phyloP scores from a whole-genome alignment of 2,329 filamentous ascomycete species.

The Calonectria pseudoturangicola region DNA sequence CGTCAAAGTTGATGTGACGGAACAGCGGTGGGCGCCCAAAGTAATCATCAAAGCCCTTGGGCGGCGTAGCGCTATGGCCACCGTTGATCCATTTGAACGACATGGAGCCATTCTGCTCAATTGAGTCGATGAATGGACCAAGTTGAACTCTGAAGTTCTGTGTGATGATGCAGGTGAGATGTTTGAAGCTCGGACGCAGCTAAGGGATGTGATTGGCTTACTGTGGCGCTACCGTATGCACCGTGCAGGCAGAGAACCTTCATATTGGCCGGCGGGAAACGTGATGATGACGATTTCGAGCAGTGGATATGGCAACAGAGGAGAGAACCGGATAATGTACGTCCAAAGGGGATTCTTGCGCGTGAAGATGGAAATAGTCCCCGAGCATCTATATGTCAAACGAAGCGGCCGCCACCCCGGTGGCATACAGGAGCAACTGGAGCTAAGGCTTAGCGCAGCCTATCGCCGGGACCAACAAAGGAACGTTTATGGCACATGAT shows the following conservation, averaged over 20 bases:
- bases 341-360: not conserved
- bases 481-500: slow-evolving; percentile 23
- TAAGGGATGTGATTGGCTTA: slow-evolving; percentile 54
- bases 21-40: slow-evolving; percentile 74
- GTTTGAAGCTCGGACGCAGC: not conserved
- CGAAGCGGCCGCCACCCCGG: not conserved
- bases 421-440: not conserved
- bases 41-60: slow-evolving; percentile 73
- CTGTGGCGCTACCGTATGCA: slow-evolving; percentile 74
- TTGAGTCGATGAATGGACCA: slow-evolving; percentile 55
- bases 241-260: slow-evolving; percentile 75
- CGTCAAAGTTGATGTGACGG: slow-evolving; percentile 72
- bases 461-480: slow-evolving; percentile 14
- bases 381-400: slow-evolving; percentile 19
- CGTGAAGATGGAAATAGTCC: not conserved
- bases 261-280: slow-evolving; percentile 61
- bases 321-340: not conserved
- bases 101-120: slow-evolving; percentile 42
- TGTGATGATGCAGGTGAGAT: slow-evolving; percentile 25
- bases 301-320: not conserved
- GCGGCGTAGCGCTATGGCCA: slow-evolving; percentile 69
- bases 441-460: not conserved
- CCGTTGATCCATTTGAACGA: slow-evolving; percentile 72
- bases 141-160: slow-evolving; percentile 75
- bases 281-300: not conserved